Evolutionary conservation across 2,329 filamentous ascomycete genomes (phyloP), one percentile per base, ranked within the genome.

Genomic region (Fusarium setosum): DNA sequence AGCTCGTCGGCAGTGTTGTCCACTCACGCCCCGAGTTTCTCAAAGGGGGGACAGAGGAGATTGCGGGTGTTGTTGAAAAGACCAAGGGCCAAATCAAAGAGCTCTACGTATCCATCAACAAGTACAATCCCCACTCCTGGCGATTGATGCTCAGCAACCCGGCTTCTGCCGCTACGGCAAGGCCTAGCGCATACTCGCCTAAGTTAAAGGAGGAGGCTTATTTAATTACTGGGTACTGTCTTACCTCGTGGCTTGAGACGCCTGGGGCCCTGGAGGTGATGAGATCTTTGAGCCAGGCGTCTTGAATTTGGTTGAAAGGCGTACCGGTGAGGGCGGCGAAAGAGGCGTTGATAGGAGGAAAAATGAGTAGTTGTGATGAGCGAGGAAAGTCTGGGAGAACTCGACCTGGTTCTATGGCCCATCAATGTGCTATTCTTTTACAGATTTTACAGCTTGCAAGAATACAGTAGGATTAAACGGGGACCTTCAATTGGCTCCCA

Each of bases 101-200:
- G 7, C 40, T 73, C 4, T 68, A 67, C 41, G 34, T n/a, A 6
- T 17, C 62, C 5, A 47, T 64, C 4, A 35, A 63, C 4, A 34
- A 18, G 5, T 63, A 65, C 31, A 74, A 72, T 10, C 29, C 51
- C 0, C 45, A 68, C 21, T 67, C 71, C 20, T 72, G 71, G 69
- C 40, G 32, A 0, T 12, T 60, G 9, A 51, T 73, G 56, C 17
- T 73, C 2, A 45, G 45, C 0, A 15, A 65, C n/a, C 24, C 60
- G 5, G 21, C 35, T 3, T 15, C 34, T 0, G 65, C 61, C 0
- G 17, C 61, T 2, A 17, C 23, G 0, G 18, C 34, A 8, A 53
- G 59, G 18, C 71, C 67, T 2, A 17, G 21, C 0, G 42, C 41
- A 7, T 69, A 67, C 37, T 56, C 64, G 1, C 37, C 32, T 0